These are phyloP conservation scores for Cetradonia linearis DNA, from an alignment of 495 filamentous ascomycete genomes.

Conservation along the genomic window DNA sequence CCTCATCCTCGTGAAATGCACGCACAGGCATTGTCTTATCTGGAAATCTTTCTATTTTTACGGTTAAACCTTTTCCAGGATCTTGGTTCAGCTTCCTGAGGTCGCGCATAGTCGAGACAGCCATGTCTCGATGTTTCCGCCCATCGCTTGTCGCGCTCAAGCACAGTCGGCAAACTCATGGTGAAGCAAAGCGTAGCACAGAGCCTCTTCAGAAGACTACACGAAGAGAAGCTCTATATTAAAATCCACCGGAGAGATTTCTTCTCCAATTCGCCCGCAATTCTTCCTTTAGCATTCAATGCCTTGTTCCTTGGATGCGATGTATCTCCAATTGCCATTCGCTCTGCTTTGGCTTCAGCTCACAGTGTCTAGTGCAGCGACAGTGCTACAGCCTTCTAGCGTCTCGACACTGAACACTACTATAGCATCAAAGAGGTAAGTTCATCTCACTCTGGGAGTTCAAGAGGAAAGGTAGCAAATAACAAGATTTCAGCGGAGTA, in stretches of 20 bases:
- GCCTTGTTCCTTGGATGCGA: background rate
- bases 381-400: conserved; percentile 1
- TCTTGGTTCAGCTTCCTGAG: background rate
- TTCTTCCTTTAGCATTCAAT: background rate
- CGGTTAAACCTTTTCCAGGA: background rate
- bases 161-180: conserved; percentile 1
- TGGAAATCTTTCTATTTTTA: background rate
- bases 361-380: background rate
- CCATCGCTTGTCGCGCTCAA: conserved; percentile 4
- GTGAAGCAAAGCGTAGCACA: background rate
- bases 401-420: background rate
- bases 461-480: background rate
- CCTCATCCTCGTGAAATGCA: background rate
- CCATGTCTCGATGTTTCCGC: background rate
- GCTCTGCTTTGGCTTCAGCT: conserved; percentile 6
- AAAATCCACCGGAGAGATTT: background rate
- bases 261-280: background rate
- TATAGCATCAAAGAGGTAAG: background rate
- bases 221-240: background rate
- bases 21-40: background rate
- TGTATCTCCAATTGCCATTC: background rate
- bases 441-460: background rate
- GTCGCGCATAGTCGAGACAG: background rate
- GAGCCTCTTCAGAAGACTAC: background rate
- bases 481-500: background rate